Base-by-base conservation (phyloP, 257 asterid species). In the Solanum tacnaense region DNA sequence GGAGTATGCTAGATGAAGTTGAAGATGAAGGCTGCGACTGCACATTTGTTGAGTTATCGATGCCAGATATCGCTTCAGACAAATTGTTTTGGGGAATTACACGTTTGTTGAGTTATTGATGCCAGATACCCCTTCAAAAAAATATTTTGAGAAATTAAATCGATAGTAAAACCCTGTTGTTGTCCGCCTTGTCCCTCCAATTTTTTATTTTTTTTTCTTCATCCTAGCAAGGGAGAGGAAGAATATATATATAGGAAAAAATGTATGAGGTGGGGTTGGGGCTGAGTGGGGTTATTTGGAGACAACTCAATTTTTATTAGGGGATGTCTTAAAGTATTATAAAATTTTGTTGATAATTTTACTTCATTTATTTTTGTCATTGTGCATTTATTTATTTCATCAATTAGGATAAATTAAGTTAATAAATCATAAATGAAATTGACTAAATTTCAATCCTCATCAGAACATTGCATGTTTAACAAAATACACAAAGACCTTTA, bases 21-120 rank as follows among this genome's bases (percentile, higher is more conserved):
- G 41, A 0, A 29, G 6, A 15, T 15, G 12, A 9, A 31, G n/a
- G 13, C 0, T 6, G 38, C 23, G 0, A 29, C 1, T 29, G 1
- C 13, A 70, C 5, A 3, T 20, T 73, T 34, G 23, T 73, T 34
- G 8, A 73, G 27, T 29, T 31, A 70, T 73, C 4, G n/a, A 4
- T 16, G 4, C 1, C 27, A 73, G 16, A 73, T 34, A 4, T 1
- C 9, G 3, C 6, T 20, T 5, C 7, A 72, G 8, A 31, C 9
- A 32, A 18, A 71, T 7, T 9, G 2, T 31, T 20, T 29, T 32
- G 2, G 4, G 16, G 4, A 31, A 7, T 71, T 7, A 15, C 34
- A 16, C 5, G 0, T 2, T 10, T 7, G 13, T 8, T 7, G 16
- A 3, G 16, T 70, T 31, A 70, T 34, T 27, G 13, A 4, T 2